phyloP scores from a whole-genome alignment of 73 alveolate genomes.

The Breviolum minutum region DNA sequence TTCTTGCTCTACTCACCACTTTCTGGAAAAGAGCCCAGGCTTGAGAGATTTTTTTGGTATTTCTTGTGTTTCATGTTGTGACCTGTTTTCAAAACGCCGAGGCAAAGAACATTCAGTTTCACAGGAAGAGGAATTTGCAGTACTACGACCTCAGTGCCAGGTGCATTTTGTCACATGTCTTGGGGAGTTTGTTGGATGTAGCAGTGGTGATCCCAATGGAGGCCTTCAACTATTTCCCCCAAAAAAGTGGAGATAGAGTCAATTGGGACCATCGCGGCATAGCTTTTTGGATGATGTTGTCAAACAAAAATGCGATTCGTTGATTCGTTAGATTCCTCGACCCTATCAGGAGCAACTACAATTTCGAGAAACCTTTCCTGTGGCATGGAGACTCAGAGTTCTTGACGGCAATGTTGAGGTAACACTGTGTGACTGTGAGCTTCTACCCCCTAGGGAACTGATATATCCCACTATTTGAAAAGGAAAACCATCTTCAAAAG shows the following conservation, averaged over 20 bases:
- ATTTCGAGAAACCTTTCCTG: conserved; percentile 99
- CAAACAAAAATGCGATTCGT: background rate
- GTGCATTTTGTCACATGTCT: background rate
- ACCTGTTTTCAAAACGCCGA: background rate
- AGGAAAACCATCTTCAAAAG: no score
- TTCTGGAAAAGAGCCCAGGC: no score
- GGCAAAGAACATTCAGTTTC: conserved; percentile 98
- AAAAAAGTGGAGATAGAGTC: no score
- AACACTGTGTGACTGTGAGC: no score
- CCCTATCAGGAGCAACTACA: conserved; percentile 98
- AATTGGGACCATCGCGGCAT: background rate
- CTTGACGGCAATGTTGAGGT: no score
- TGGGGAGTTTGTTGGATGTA: background rate
- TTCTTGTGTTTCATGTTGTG: background rate
- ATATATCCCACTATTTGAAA: no score
- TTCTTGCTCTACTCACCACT: no score
- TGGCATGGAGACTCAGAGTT: conserved; percentile 95
- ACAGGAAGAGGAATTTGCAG: conserved; percentile 99
- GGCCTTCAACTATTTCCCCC: no score
- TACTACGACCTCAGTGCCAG: conserved; percentile 99
- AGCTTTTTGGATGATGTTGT: no score
- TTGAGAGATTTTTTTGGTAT: no score
- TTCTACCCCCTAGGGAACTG: no score
- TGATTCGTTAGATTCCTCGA: background rate
- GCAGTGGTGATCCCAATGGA: no score